Percentiles rank a stretch among this genome's conserved stretches.
phyloP scores from a whole-genome alignment of 106 monocot species.

The Dioscorea alata region DNA sequence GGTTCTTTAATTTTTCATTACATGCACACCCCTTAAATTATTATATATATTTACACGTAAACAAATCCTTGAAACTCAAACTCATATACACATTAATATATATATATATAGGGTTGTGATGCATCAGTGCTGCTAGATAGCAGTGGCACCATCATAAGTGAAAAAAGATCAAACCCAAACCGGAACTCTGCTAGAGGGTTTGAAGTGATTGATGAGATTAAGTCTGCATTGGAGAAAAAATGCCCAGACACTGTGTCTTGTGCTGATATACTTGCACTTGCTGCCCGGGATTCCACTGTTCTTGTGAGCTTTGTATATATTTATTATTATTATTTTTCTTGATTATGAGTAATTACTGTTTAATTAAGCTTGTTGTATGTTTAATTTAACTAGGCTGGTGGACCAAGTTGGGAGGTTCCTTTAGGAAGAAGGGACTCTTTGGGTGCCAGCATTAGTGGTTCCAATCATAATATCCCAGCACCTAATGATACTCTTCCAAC shows the following conservation, averaged over 20 bases:
- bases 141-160: conserved; percentile 33
- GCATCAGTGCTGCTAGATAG: conserved; percentile 46
- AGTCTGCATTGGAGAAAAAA: conserved; percentile 35
- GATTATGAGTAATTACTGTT: too few relatives aligned
- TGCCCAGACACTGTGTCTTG: conserved; percentile 36
- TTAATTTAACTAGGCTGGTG: conserved; percentile 34
- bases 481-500: conserved; percentile 44
- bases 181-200: conserved; percentile 44
- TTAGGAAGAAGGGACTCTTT: conserved; percentile 61
- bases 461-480: conserved; percentile 50
- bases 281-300: conserved; percentile 38
- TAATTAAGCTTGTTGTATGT: not conserved
- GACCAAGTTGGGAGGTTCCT: conserved; percentile 44
- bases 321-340: not conserved
- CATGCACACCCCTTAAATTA: not conserved
- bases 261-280: conserved; percentile 23
- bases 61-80: too few relatives aligned
- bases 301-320: conserved; percentile 18
- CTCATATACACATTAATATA: too few relatives aligned
- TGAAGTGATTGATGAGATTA: conserved; percentile 49
- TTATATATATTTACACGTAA: too few relatives aligned
- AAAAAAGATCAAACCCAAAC: conserved; percentile 53
- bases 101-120: conserved; percentile 33
- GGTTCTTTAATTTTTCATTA: conserved; percentile 14
- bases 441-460: conserved; percentile 40